These are phyloP conservation scores for Capsicum chinense DNA, from an alignment of 257 asterid species.

Conservation along the genomic window DNA sequence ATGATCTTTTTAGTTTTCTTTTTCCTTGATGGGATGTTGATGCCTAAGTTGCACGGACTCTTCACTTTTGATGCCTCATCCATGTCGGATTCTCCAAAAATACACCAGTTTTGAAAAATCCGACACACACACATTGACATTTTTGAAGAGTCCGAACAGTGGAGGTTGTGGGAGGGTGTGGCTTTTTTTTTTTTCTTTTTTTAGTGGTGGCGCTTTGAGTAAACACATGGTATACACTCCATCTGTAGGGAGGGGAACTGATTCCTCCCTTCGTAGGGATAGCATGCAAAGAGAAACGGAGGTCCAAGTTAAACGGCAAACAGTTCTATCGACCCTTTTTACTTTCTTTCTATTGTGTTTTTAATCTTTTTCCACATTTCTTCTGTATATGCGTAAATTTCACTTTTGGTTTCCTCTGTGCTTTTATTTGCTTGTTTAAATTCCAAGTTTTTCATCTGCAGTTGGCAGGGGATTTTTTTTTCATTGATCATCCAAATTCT, in stretches of 20 bases:
- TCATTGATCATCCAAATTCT: neutral
- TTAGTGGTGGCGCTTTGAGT: neutral
- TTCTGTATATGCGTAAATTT: neutral
- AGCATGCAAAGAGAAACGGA: neutral
- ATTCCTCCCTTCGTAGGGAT: neutral
- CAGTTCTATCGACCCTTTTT: neutral
- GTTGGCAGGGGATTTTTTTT: neutral
- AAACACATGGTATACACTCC: neutral
- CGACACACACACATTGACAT: no score
- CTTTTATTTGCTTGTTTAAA: neutral
- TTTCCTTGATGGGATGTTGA: slow-evolving; percentile 16
- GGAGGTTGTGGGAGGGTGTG: neutral
- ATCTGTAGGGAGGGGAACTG: neutral
- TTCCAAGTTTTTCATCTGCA: slow-evolving; percentile 11
- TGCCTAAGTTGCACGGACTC: neutral
- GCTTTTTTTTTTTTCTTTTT: neutral
- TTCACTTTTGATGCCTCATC: no score
- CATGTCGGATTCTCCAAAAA: no score
- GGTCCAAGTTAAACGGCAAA: slow-evolving; percentile 2
- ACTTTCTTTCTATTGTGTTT: neutral
- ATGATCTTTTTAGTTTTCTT: neutral
- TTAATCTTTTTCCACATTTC: neutral
- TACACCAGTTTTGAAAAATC: no score
- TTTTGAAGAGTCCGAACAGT: no score
- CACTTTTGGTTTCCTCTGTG: slow-evolving; percentile 8